Conservation (phyloP, 768 basidiomycete genomes). For the Boletus sp. region DNA sequence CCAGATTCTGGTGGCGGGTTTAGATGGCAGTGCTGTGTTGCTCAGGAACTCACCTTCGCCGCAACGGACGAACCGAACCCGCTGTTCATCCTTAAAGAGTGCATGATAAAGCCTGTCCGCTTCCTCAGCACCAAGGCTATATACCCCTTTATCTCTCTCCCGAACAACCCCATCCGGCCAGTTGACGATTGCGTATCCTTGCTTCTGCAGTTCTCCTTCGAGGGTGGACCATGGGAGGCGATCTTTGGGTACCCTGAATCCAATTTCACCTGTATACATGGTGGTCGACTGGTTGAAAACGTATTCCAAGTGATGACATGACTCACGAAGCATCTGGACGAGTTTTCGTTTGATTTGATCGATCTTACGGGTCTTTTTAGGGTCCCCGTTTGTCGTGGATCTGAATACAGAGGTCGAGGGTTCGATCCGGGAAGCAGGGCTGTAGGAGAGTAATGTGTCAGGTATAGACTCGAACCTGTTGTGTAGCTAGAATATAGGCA, state of each 20-base stretch:
- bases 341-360: background rate
- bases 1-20: background rate
- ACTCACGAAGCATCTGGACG: slow-evolving; percentile 10
- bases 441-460: too few relatives aligned
- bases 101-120: background rate
- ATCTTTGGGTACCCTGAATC: background rate
- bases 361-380: background rate
- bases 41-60: background rate
- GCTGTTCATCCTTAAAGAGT: background rate
- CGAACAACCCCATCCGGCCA: background rate
- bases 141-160: background rate
- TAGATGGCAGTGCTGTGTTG: background rate
- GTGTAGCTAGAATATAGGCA: background rate
- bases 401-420: too few relatives aligned
- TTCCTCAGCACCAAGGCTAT: background rate
- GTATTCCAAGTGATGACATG: background rate
- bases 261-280: background rate
- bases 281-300: background rate
- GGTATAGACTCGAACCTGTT: too few relatives aligned
- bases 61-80: background rate
- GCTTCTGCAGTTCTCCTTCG: background rate
- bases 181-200: background rate
- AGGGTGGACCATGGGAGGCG: background rate
- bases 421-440: too few relatives aligned
- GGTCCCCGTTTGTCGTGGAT: too few relatives aligned